These are phyloP conservation scores for Rhizopus microsporus DNA, from an alignment of 371 early-diverging fungal species.

Conservation along the genomic window DNA sequence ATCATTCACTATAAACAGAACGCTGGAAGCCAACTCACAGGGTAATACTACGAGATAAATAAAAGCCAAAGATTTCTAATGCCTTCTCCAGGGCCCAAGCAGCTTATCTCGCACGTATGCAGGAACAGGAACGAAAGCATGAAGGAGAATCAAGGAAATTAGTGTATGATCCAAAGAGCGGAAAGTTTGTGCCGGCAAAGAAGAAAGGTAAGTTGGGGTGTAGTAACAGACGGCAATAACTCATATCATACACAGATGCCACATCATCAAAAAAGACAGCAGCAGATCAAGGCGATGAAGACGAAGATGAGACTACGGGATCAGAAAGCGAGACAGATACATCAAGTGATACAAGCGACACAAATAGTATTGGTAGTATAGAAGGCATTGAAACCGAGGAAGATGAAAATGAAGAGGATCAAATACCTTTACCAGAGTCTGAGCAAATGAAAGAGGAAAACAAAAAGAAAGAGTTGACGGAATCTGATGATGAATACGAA, in stretches of 20 bases:
- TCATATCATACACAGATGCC: slow-evolving; percentile 10
- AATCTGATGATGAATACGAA: slow-evolving; percentile 47
- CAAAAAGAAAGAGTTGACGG: slow-evolving; percentile 16
- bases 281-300: slow-evolving; percentile 10
- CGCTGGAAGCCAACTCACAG: slow-evolving; percentile 4
- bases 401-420: slow-evolving; percentile 23
- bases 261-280: slow-evolving; percentile 5
- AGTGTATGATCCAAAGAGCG: slow-evolving; percentile 48
- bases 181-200: slow-evolving; percentile 47
- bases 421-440: slow-evolving; percentile 13
- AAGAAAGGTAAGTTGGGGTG: slow-evolving; percentile 31
- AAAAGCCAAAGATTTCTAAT: background rate
- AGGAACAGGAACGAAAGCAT: slow-evolving; percentile 32
- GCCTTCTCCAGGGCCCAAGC: slow-evolving; percentile 36
- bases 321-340: slow-evolving; percentile 12
- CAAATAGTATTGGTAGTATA: slow-evolving; percentile 11
- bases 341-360: slow-evolving; percentile 14
- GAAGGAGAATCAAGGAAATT: slow-evolving; percentile 40
- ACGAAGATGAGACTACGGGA: slow-evolving; percentile 5
- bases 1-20: background rate
- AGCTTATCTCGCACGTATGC: slow-evolving; percentile 41
- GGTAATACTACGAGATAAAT: slow-evolving; percentile 10
- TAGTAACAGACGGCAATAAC: background rate
- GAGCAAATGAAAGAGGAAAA: background rate
- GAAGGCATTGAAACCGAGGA: slow-evolving; percentile 16